These are phyloP conservation scores for Alloteropsis angusta DNA, from an alignment of 202 grass and related monocot genomes.

Conservation along the genomic window DNA sequence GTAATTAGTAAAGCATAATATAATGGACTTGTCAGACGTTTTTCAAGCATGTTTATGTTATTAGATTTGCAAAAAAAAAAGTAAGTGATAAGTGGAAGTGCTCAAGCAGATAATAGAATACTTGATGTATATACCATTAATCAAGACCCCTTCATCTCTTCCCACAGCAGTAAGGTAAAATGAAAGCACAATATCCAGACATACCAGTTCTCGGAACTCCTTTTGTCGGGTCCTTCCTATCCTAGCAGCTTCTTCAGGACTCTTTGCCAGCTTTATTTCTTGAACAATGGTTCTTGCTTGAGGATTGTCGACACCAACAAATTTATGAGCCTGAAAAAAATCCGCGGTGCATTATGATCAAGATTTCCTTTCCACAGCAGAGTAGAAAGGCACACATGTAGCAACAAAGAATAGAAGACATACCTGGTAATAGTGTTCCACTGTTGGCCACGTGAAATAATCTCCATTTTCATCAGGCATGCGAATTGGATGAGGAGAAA, in stretches of 20 bases:
- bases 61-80: background rate
- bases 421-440: conserved; percentile 98
- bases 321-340: conserved; percentile 71
- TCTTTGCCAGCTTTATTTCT: conserved; percentile 75
- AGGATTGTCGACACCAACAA: conserved; percentile 51
- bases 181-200: background rate
- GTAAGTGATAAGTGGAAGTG: background rate
- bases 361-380: background rate
- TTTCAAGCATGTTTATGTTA: background rate
- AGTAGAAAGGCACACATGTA: background rate
- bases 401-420: background rate
- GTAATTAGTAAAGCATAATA: background rate
- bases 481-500: conserved; percentile 69
- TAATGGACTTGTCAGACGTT: background rate
- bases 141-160: background rate
- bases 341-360: background rate
- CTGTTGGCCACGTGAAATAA: conserved; percentile 50
- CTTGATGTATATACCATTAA: background rate
- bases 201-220: conserved; percentile 67
- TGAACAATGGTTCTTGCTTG: conserved; percentile 48
- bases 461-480: conserved; percentile 58
- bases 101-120: background rate
- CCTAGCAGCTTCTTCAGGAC: conserved; percentile 90
- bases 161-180: background rate
- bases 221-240: conserved; percentile 81